Conservation (phyloP, 306 rosid genomes). For the Lagenaria siceraria region DNA sequence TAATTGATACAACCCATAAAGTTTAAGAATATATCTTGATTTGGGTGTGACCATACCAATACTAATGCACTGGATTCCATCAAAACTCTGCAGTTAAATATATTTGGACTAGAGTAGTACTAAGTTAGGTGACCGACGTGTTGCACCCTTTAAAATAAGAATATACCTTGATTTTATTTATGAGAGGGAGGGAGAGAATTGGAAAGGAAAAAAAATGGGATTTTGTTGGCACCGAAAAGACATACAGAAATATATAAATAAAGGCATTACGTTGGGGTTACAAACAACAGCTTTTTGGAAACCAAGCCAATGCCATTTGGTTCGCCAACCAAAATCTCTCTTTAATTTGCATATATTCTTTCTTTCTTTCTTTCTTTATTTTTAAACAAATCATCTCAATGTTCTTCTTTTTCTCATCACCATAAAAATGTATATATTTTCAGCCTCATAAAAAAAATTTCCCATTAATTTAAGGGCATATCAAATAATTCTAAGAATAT, state of each 20-base stretch:
- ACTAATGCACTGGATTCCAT: no score
- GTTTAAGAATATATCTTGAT: no score
- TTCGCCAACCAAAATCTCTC: background rate
- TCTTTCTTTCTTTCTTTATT: background rate
- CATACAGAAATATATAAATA: conserved; percentile 7
- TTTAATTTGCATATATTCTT: background rate
- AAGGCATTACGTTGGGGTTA: conserved; percentile 7
- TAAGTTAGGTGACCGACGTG: no score
- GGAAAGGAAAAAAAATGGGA: background rate
- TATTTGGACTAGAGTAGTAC: no score
- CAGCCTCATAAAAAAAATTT: no score
- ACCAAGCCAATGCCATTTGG: background rate
- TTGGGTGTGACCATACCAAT: no score
- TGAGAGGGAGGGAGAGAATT: no score
- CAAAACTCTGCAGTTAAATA: no score
- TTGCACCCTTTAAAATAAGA: no score
- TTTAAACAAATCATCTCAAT: background rate
- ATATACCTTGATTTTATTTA: no score
- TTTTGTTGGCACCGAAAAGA: conserved; percentile 6
- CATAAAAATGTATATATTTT: background rate
- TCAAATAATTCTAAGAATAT: background rate
- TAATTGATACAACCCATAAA: no score
- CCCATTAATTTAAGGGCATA: no score
- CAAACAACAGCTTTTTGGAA: conserved; percentile 4
- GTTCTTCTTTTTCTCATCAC: background rate